Percentiles rank a stretch among this genome's conserved stretches.
phyloP scores from a whole-genome alignment of 78 protist species.

The Emiliania huxleyi region DNA sequence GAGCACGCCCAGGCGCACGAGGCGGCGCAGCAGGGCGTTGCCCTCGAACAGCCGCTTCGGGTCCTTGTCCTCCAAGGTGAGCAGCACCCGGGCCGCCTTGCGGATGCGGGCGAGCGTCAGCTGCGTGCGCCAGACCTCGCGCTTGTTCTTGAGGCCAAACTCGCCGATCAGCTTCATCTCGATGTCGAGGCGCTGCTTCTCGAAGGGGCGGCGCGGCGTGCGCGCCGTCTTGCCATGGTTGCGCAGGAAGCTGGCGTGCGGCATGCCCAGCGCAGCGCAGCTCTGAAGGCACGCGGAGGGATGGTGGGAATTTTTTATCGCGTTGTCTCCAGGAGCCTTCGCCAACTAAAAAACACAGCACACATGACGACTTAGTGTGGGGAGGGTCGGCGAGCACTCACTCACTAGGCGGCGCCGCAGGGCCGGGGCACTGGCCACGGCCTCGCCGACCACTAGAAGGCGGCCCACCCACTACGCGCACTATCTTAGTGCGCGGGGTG shows the following conservation, averaged over 20 bases:
- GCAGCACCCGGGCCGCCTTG: constrained; percentile 92
- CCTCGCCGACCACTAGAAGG: too few relatives aligned
- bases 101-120: constrained; percentile 96
- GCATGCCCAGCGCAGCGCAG: too few relatives aligned
- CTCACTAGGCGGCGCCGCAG: too few relatives aligned
- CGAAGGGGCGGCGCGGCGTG: constrained; percentile 99
- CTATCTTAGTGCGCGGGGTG: too few relatives aligned
- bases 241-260: background rate
- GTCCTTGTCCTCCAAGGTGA: constrained; percentile 93
- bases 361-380: too few relatives aligned
- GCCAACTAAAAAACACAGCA: too few relatives aligned
- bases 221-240: constrained; percentile 67
- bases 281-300: too few relatives aligned
- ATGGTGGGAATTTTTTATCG: too few relatives aligned
- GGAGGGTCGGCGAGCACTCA: too few relatives aligned
- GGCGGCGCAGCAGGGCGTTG: constrained; percentile 91
- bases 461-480: too few relatives aligned
- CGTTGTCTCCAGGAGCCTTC: too few relatives aligned
- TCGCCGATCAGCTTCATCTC: constrained; percentile 96
- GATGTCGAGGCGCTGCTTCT: constrained; percentile 97
- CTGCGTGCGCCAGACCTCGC: constrained; percentile 98
- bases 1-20: constrained; percentile 91
- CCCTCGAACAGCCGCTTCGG: constrained; percentile 92
- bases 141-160: constrained; percentile 98
- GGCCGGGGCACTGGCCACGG: too few relatives aligned